Evolutionary conservation across 176 grass and related monocot genomes (phyloP).

Genomic region (Oryza australiensis): DNA sequence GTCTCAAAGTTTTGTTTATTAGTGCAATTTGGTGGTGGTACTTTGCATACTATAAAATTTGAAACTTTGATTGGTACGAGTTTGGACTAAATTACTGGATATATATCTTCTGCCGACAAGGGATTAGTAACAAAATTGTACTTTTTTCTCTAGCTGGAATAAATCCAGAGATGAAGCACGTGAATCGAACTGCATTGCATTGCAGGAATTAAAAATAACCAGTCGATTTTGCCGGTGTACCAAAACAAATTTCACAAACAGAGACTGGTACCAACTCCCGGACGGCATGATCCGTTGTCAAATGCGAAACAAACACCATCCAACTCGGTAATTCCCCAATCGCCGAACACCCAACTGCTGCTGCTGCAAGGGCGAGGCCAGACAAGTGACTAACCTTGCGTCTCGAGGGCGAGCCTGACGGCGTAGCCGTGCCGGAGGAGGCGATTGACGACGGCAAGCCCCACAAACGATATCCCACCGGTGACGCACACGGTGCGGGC

Average conservation of each 20-base stretch:
- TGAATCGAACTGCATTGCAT: slow-evolving; percentile 25
- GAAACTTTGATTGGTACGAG: background rate
- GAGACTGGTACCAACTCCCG: background rate
- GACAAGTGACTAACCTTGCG: slow-evolving; percentile 56
- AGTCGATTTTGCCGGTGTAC: background rate
- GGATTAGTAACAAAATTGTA: background rate
- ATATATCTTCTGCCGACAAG: background rate
- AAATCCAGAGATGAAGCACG: background rate
- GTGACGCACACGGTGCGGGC: slow-evolving; percentile 81
- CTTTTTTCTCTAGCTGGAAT: background rate
- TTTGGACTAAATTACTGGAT: background rate
- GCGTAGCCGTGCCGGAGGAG: slow-evolving; percentile 80
- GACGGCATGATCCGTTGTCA: background rate
- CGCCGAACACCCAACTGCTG: background rate
- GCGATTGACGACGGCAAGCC: slow-evolving; percentile 84
- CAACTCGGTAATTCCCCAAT: background rate
- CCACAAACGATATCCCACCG: slow-evolving; percentile 75
- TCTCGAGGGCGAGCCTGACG: slow-evolving; percentile 88
- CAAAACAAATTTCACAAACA: background rate
- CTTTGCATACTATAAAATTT: background rate
- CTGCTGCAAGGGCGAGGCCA: too few species aligned
- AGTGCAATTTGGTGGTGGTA: background rate
- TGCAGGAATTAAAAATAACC: background rate
- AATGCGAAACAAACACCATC: background rate
- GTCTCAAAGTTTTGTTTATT: background rate